Conservation (phyloP, 257 asterid genomes). For the Fraxinus americana region DNA sequence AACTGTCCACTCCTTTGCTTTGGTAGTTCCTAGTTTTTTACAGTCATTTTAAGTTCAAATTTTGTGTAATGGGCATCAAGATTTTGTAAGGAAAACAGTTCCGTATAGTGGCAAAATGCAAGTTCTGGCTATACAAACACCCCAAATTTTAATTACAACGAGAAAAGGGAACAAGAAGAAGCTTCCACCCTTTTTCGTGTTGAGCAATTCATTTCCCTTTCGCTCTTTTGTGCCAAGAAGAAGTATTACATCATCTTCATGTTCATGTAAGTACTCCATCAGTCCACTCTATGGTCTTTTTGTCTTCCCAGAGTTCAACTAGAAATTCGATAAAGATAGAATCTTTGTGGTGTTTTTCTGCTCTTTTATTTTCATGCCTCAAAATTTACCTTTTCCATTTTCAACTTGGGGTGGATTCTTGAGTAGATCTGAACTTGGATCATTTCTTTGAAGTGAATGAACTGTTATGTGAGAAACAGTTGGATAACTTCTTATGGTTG, state of each 20-base stretch:
- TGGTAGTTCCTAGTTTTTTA: not conserved
- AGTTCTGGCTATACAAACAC: constrained; percentile 44
- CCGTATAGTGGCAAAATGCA: constrained; percentile 43
- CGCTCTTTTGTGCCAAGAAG: constrained; percentile 26
- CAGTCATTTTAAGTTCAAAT: not conserved
- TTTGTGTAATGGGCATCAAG: constrained; percentile 24
- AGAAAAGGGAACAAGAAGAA: constrained; percentile 20
- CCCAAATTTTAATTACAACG: constrained; percentile 37
- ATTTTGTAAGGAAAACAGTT: constrained; percentile 5
- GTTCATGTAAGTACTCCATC: constrained; percentile 22
- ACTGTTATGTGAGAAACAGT: not conserved
- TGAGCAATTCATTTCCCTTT: constrained; percentile 20
- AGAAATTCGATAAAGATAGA: not conserved
- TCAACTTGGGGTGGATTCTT: not conserved
- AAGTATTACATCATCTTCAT: constrained; percentile 11
- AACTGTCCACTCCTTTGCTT: not conserved
- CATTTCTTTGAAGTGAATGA: not conserved
- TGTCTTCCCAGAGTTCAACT: not conserved
- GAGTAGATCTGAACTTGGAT: not conserved
- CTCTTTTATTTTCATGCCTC: not conserved
- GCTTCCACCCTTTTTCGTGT: constrained; percentile 21
- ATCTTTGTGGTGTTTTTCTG: not conserved
- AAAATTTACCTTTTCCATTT: not conserved
- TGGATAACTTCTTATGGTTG: not conserved
- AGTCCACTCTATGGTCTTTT: not conserved